Base-by-base conservation (phyloP, 2,329 filamentous ascomycete species). In the Monosporascus sp. region DNA sequence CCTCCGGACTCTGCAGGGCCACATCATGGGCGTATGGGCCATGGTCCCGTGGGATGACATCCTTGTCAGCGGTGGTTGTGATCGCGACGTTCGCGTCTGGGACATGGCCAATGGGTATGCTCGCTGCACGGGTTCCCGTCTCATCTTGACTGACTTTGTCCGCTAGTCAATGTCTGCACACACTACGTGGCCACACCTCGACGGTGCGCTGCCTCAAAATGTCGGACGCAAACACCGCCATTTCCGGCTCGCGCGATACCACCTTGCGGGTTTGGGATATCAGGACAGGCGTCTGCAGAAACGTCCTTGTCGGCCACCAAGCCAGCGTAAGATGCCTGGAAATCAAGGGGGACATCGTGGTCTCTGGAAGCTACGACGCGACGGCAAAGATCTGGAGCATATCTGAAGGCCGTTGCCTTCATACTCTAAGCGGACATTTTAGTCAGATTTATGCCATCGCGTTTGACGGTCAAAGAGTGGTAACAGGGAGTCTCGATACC, bases 1-100 rank as follows among this genome's bases (percentile, higher is more conserved):
- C 59, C 86, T 96, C 63, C 90, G 91, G 68, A 96, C 91, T 2
- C 75, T 99, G 28, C 88, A 94, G 66, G 94, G 94, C 11, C 94
- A 99, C 74, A 89, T 97, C 45, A 99, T 99, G 94, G 94, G 94
- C 41, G 94, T 99, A 20, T 99, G 94, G 94, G 94, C 94, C 48
- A 97, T 99, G 93, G 91, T 99, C 24, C 94, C 94, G 7, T 97
- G 92, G 89, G 93, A 90, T 55, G 93, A 99, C 69, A 88, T 90
- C 51, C 79, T 99, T 56, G 94, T 99, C 55, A 97, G 91, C 64
- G 94, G 94, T 63, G 94, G 94, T 6, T 99, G 94, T 69, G 94
- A 99, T 74, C 84, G 94, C 56, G 94, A 99, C 68, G 94, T 99
- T 28, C 83, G 94, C 53, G 94, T 99, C 6, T 99, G 94, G 94